Conservation (phyloP, 768 basidiomycete genomes). For the Lactifluus rugatus region DNA sequence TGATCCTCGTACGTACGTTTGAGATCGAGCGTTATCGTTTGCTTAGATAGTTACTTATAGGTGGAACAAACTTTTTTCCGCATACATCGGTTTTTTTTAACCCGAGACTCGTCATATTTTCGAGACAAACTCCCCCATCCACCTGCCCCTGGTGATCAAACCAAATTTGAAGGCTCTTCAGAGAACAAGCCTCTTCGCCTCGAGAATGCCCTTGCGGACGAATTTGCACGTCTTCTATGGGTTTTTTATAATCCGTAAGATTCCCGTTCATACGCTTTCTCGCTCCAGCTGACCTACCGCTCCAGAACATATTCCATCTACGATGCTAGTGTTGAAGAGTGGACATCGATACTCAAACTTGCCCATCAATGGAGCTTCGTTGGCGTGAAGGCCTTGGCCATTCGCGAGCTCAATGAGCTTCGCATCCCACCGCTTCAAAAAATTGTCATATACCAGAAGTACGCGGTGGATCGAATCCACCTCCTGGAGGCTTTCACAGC, state of each 20-base stretch:
- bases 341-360: slow-evolving; percentile 46
- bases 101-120: slow-evolving; percentile 25
- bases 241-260: slow-evolving; percentile 28
- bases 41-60: not conserved
- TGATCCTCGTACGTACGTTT: slow-evolving; percentile 23
- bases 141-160: slow-evolving; percentile 18
- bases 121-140: slow-evolving; percentile 23
- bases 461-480: slow-evolving; percentile 37
- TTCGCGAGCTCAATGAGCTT: slow-evolving; percentile 42
- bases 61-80: slow-evolving; percentile 10
- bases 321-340: slow-evolving; percentile 39
- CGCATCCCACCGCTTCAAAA: slow-evolving; percentile 40
- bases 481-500: slow-evolving; percentile 43
- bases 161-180: slow-evolving; percentile 19
- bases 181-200: slow-evolving; percentile 25
- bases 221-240: slow-evolving; percentile 26
- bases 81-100: slow-evolving; percentile 23
- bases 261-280: not conserved
- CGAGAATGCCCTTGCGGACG: slow-evolving; percentile 19
- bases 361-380: slow-evolving; percentile 46
- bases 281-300: not conserved
- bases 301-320: slow-evolving; percentile 48
- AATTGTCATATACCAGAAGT: slow-evolving; percentile 45
- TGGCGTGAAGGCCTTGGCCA: slow-evolving; percentile 40
- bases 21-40: not conserved